Evolutionary conservation across 306 rosid species (phyloP), one percentile per base, ranked within the genome.

Genomic region (Medicago lupulina): DNA sequence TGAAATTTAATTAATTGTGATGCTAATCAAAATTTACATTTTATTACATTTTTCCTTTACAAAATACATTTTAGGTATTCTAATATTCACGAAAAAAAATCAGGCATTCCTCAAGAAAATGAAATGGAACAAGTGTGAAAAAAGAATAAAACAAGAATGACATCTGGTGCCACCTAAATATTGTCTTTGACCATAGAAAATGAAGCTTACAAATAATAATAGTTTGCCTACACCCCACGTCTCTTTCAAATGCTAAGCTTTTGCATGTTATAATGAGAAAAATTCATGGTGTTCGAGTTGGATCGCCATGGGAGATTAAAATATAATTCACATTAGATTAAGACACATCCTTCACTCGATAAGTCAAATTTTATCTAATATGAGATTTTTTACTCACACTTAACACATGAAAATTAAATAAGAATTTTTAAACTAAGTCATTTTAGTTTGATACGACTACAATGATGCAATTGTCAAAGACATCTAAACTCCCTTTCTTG

Each of bases 151-250:
- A 73, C 15, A 58, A 58, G 23, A 60, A 46, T 59, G 59, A 47
- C 38, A 58, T 15, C 55, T 46, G 68, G 78, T 60, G 78, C 59
- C 70, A 60, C 70, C 61, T 53, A 75, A 67, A 59, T 76, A 38
- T 41, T 76, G 61, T 67, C 19, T 43, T 23, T 25, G 17, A 58
- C n/a, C 14, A 36, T 54, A 55, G 38, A 55, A 77, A 41, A n/a
- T 25, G n/a, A 38, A 67, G 41, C 55, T 14, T 54, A 71, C 23
- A 67, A 67, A 67, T 61, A 34, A 15, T 39, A 39, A 28, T 41
- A 43, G 1, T 44, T 59, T 68, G 1, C 40, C 50, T 9, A 69
- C 46, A 23, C 8, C 16, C 51, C 18, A 47, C 15, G 39, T 70
- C 43, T 78, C 39, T n/a, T 21, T 70, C 55, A 51, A 70, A 60